Base-by-base conservation (phyloP, 768 basidiomycete species). In the Tulasnella sp. region DNA sequence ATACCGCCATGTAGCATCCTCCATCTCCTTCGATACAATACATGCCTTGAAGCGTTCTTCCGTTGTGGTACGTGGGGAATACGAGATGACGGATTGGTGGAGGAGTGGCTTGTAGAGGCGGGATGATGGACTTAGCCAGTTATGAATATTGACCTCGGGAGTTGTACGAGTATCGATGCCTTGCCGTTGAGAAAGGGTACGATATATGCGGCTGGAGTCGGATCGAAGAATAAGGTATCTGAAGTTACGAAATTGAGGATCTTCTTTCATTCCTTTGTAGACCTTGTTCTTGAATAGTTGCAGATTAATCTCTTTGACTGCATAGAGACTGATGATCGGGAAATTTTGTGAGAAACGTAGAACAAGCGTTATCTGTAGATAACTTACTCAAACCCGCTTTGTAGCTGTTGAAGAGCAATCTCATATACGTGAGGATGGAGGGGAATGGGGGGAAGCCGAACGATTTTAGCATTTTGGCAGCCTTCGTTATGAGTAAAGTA, bases 1-100 rank as follows among this genome's bases (percentile, higher is more conserved):
- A 16, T 76, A 74, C 53, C 56, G 67, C n/a, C 56, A 60, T 27
- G 76, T 77, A 52, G 56, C 62, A 16, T 67, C 72, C 3, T 78
- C 73, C 62, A 60, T 70, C 34, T 67, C 67, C 56, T 62, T 69
- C n/a, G 29, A 68, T 32, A 74, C 72, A 67, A 69, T 40, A 4
- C 59, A 43, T n/a, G 10, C 15, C 31, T 32, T 22, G 43, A 41
- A 41, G 22, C 22, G 16, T 27, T 37, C 46, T 33, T 28, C 4
- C 19, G 33, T 8, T 15, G 20, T 31, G 37, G 24, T 31, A 45
- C 37, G 28, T 40, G 42, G 47, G 71, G 69, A 27, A 66, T 67
- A 9, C 55, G 65, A 9, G n/a, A 47, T 16, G 10, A 47, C 31
- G 6, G 45, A 15, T 19, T 47, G 25, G 15, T 47, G 31, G 28